A percentile compares a stretch with the other conserved stretches of the same genome.
Conservation (phyloP, 2,329 filamentous ascomycete genomes). For the Xylariaceae sp. region DNA sequence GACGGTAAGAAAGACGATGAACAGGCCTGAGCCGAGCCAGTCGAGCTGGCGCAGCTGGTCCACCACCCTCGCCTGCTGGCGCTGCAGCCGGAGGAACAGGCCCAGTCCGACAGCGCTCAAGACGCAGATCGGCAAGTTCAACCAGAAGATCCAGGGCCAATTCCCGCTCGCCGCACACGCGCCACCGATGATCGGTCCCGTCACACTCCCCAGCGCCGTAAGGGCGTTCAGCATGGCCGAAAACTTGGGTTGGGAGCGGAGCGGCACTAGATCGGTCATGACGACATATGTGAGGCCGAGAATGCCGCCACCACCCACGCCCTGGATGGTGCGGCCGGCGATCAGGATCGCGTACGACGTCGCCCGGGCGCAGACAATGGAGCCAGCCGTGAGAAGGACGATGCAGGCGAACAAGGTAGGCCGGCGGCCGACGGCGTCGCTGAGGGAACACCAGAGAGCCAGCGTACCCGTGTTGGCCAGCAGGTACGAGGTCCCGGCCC, state of each 20-base stretch:
- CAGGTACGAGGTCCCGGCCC: constrained; percentile 14
- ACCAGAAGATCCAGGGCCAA: constrained; percentile 20
- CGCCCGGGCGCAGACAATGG: constrained; percentile 14
- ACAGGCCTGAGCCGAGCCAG: constrained; percentile 47
- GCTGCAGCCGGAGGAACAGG: constrained; percentile 8
- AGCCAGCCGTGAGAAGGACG: constrained; percentile 16
- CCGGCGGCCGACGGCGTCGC: constrained; percentile 13
- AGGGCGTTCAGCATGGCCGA: constrained; percentile 5
- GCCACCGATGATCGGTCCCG: constrained; percentile 15
- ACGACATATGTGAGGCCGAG: constrained; percentile 10
- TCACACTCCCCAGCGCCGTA: constrained; percentile 17
- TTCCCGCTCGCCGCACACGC: constrained; percentile 11
- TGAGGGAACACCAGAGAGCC: constrained; percentile 5
- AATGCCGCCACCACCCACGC: constrained; percentile 19
- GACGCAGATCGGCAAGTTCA: constrained; percentile 21
- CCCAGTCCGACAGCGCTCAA: constrained; percentile 5
- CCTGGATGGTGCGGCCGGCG: constrained; percentile 14
- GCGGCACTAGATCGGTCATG: constrained; percentile 18
- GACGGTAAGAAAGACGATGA: constrained; percentile 43
- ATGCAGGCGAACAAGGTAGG: constrained; percentile 5
- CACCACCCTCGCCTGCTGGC: not conserved
- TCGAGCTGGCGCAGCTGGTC: constrained; percentile 36
- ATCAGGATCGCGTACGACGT: constrained; percentile 9
- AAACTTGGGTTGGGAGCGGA: constrained; percentile 20
- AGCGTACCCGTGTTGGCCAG: constrained; percentile 12